Conservation (phyloP, 306 rosid species). For the Ammopiptanthus mongolicus region DNA sequence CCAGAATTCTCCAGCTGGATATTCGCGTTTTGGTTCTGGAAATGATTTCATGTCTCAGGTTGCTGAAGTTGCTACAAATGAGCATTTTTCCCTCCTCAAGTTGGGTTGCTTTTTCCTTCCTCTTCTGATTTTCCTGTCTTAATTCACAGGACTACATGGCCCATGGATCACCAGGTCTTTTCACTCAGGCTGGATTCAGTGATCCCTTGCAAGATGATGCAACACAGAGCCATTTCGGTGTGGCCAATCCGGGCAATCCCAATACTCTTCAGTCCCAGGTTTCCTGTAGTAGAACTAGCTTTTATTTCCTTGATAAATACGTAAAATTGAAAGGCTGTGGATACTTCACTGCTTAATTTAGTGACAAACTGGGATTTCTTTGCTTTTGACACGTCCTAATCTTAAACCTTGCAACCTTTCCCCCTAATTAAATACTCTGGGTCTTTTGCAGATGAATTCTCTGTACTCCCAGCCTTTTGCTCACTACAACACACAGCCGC, state of each 20-base stretch:
- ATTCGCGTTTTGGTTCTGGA: slow-evolving; percentile 91
- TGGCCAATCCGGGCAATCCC: slow-evolving; percentile 69
- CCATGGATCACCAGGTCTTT: slow-evolving; percentile 91
- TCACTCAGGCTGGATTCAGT: slow-evolving; percentile 86
- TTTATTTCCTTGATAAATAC: not conserved
- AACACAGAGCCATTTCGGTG: slow-evolving; percentile 73
- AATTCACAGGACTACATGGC: slow-evolving; percentile 79
- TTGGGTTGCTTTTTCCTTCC: not conserved
- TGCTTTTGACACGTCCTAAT: not conserved
- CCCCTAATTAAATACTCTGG: slow-evolving; percentile 3
- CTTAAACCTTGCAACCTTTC: not conserved
- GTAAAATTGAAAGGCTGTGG: not conserved
- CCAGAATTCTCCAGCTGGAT: slow-evolving; percentile 94
- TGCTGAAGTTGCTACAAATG: not conserved
- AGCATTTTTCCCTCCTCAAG: not conserved
- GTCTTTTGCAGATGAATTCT: slow-evolving; percentile 67
- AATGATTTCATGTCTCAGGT: slow-evolving; percentile 99
- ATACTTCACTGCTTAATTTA: not conserved
- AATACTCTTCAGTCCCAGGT: slow-evolving; percentile 98
- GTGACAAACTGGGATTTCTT: not conserved
- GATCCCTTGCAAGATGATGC: slow-evolving; percentile 93
- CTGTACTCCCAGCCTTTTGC: slow-evolving; percentile 96
- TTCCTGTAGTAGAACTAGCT: slow-evolving; percentile 18
- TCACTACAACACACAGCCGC: slow-evolving; percentile 90
- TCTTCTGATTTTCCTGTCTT: slow-evolving; percentile 3